Base-by-base conservation (phyloP, 2,329 filamentous ascomycete species). In the Nemania abortiva region DNA sequence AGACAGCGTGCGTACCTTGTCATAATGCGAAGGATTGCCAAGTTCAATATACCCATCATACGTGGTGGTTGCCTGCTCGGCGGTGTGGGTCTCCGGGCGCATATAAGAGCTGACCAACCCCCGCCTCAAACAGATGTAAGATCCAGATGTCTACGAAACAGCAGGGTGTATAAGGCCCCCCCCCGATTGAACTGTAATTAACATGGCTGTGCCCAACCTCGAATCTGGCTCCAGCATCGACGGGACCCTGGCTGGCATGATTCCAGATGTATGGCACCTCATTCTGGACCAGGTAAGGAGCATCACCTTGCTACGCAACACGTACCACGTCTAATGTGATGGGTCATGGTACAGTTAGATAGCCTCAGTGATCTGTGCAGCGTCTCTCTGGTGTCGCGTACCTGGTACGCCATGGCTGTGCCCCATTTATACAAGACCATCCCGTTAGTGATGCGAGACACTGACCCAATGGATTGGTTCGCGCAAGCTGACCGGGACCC, bases 351-450 rank as follows among this genome's bases (percentile, higher is more conserved):
- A n/a, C 24, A 68, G 61, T 27, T 68, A 22, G 56, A 60, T 15
- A 50, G 29, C 27, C 65, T 5, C 22, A 42, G 24, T 29, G 66
- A 68, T 56, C 49, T 68, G 15, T 61, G 31, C 66, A 68, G 53
- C 29, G 50, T 56, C 49, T 68, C 27, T n/a, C 52, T 68, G 2
- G 37, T 34, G 31, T 68, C 61, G 11, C 66, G 66, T 22, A 31
- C 66, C n/a, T 65, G 54, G 66, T 52, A 7, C 37, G 15, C 20
- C 7, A 60, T 65, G 61, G 66, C 61, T 15, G 20, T 65, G 5
- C 55, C 66, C 39, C 55, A 68, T 68, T 18, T 68, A n/a, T 65
- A 65, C 42, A 68, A 50, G 24, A 10, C n/a, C n/a, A 27, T 68
- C 3, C 37, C 61, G 10, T 60, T 68, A 9, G 5, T 1, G 31